Evolutionary conservation across 2,329 filamentous ascomycete genomes (phyloP).

Genomic region (Onygenales sp.): DNA sequence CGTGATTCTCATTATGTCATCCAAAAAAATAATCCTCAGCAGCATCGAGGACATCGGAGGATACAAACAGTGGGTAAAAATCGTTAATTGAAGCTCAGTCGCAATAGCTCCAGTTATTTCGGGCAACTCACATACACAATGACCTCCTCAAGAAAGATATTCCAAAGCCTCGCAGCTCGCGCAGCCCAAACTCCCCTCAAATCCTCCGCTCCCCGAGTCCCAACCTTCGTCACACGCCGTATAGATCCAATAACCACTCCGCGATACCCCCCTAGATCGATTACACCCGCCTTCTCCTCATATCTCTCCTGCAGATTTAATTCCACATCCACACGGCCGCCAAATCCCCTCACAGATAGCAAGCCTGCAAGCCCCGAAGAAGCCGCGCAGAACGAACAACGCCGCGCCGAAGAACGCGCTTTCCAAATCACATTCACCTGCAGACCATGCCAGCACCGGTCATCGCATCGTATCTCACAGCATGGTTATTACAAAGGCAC

Average conservation of each 20-base stretch:
- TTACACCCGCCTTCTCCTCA: constrained; percentile 3
- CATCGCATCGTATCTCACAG: constrained; percentile 79
- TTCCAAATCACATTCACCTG: constrained; percentile 93
- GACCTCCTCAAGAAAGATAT: constrained; percentile 5
- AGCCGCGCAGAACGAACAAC: constrained; percentile 25
- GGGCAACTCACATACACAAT: constrained; percentile 2
- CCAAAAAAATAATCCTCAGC: neutral
- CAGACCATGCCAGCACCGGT: constrained; percentile 69
- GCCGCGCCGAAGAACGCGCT: constrained; percentile 47
- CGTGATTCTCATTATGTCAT: neutral
- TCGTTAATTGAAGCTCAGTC: neutral
- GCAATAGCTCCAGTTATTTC: neutral
- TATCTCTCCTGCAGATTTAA: constrained; percentile 18
- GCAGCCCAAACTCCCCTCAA: neutral
- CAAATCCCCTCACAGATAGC: constrained; percentile 26
- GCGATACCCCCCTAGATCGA: neutral
- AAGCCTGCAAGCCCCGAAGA: constrained; percentile 23
- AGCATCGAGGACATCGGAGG: neutral
- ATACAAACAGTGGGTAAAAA: neutral
- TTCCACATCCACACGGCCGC: constrained; percentile 20
- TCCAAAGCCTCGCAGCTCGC: constrained; percentile 2
- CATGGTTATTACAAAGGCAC: constrained; percentile 91
- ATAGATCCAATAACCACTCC: neutral
- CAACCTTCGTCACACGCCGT: neutral
- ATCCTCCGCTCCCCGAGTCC: constrained; percentile 4